Evolutionary conservation across 306 rosid genomes (phyloP), one percentile per base, ranked within the genome.

Genomic region (Luffa aegyptiaca): DNA sequence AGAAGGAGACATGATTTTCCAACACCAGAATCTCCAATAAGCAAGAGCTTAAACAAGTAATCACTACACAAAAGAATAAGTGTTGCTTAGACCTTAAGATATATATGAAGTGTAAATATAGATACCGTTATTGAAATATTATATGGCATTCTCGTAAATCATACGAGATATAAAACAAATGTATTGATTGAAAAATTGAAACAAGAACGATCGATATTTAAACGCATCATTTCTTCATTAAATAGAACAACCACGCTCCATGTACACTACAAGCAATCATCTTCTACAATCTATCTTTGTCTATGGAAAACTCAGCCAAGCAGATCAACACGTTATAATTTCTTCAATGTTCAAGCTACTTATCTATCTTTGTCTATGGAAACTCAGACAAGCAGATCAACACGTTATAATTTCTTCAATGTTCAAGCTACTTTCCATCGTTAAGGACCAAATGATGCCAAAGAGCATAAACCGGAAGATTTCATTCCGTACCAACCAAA

Each of bases 1-100:
- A 95, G 88, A 86, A 95, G 98, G 70, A 95, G 87, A 84, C 98
- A 95, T n/a, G 98, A 95, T 87, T 95, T 95, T 69, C 98, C 98
- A 35, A 95, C 98, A 81, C 98, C 98, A 52, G 98, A 95, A 85
- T 95, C 98, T 82, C 98, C 98, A 64, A 95, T 95, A 72, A 95
- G 90, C 87, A 95, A 84, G 82, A 95, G 98, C 93, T 95, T 95
- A 83, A 95, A 95, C 89, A 95, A 88, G 81, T 95, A 95, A 85
- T 95, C 98, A 57, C 98, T 95, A 90, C 86, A 80, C 13, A 76
- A 56, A 76, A 52, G 17, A 53, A 45, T 20, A 61, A 55, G 2
- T 2, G 36, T 37, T 55, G 36, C 49, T 64, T 36, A 6, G 49
- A n/a, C 33, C 31, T 66, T 49, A 52, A 16, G 17, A 52, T 6